Base-by-base conservation (phyloP, 768 basidiomycete species). In the Amanita polypyramis region DNA sequence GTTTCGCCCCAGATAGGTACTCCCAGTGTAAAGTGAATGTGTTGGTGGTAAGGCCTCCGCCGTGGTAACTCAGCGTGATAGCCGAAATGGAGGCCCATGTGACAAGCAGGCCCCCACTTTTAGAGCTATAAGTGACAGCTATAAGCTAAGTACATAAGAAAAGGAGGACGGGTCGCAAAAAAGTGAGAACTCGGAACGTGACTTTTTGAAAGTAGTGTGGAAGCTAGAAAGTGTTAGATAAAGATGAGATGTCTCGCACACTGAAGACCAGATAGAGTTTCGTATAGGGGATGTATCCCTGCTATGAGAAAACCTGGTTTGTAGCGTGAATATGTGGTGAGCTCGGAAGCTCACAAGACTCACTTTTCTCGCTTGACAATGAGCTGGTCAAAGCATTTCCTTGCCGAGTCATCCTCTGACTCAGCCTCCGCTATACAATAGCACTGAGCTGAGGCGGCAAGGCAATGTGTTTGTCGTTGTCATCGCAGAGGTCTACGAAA, bases 381-480 rank as follows among this genome's bases (percentile, higher is more conserved):
- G 33, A 34, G 33, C 33, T 34, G 33, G 10, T 34, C 33, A 34
- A 34, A 11, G 33, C 33, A 34, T 34, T 34, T 34, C 33, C 33
- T 34, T 11, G 33, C 33, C 33, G 10, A n/a, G 33, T 4, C 10
- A 11, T 34, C 33, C 33, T 32, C n/a, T n/a, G n/a, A n/a, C n/a
- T n/a, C n/a, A n/a, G n/a, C 33, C 33, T 34, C 33, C 33, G 36
- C 36, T 37, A 41, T 41, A 41, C 40, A 41, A 41, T 41, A 41
- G 40, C 40, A 41, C 23, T 41, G 21, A 41, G 40, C 40, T n/a
- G 25, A 41, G 40, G 40, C n/a, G 40, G 40, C 40, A 39, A 41
- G 40, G 21, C 21, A 41, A 41, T 41, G 40, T 41, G 40, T 41
- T 41, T 41, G 40, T 41, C 12, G 40, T 41, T 41, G 40, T 41